Evolutionary conservation across 441 rosid genomes (phyloP).

Genomic region (Eruca vesicaria): DNA sequence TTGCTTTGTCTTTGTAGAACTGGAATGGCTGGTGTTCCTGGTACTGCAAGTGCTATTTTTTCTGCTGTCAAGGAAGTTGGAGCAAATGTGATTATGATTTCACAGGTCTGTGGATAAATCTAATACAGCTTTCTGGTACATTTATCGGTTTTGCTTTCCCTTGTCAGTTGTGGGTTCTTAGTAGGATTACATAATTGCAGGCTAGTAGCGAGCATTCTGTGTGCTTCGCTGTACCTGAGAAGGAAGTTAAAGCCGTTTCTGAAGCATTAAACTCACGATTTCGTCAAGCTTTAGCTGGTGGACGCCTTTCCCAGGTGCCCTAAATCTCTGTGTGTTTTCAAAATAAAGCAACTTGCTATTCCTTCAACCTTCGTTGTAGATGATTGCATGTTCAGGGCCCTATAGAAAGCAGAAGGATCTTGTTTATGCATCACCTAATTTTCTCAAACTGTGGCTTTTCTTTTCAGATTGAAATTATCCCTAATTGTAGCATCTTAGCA

Average conservation of each 20-base stretch:
- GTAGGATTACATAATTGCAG: slow-evolving; percentile 67
- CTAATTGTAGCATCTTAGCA: slow-evolving; percentile 90
- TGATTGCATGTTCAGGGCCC: neutral
- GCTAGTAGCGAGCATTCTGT: slow-evolving; percentile 97
- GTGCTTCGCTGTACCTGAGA: slow-evolving; percentile 96
- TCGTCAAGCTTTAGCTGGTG: slow-evolving; percentile 81
- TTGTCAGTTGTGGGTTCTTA: slow-evolving; percentile 51
- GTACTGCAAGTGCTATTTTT: slow-evolving; percentile 91
- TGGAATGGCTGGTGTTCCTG: slow-evolving; percentile 99
- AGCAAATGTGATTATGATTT: slow-evolving; percentile 96
- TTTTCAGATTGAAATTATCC: slow-evolving; percentile 68
- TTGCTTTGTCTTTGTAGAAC: slow-evolving; percentile 50
- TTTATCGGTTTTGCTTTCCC: slow-evolving; percentile 13
- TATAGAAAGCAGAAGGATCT: neutral
- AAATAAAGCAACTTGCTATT: neutral
- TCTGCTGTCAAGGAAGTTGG: slow-evolving; percentile 97
- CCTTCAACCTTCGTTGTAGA: neutral
- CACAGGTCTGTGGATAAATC: slow-evolving; percentile 55
- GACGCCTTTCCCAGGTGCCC: slow-evolving; percentile 89
- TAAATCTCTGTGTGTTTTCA: neutral
- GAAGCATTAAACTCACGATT: slow-evolving; percentile 79
- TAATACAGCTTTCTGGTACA: slow-evolving; percentile 15
- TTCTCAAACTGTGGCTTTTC: slow-evolving; percentile 9
- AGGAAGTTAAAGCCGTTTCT: slow-evolving; percentile 84
- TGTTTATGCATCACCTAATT: neutral